These are phyloP conservation scores for Xylariaceae sp. DNA, from an alignment of 2,329 filamentous ascomycete species.

Conservation along the genomic window DNA sequence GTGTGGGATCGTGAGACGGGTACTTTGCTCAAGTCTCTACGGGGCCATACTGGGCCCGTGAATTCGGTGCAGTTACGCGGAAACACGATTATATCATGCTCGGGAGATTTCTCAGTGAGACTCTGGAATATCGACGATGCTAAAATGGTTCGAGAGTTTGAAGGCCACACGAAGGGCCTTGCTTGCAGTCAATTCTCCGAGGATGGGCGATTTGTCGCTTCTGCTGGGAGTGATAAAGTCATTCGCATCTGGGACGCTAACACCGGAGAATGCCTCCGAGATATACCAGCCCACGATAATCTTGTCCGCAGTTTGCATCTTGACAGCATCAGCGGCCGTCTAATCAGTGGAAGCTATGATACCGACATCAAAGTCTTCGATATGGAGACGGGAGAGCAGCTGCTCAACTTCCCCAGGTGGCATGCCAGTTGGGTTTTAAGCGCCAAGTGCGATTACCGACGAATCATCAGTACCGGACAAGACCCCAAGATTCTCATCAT, in stretches of 20 bases:
- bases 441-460: constrained; percentile 90
- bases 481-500: constrained; percentile 88
- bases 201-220: constrained; percentile 88
- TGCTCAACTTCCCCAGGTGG: constrained; percentile 88
- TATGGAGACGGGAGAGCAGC: constrained; percentile 70
- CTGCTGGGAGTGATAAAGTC: constrained; percentile 89
- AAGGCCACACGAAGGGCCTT: constrained; percentile 84
- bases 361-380: constrained; percentile 94
- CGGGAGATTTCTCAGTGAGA: constrained; percentile 88
- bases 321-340: constrained; percentile 77
- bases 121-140: constrained; percentile 93
- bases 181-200: constrained; percentile 96
- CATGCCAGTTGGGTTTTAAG: constrained; percentile 95
- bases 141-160: constrained; percentile 83
- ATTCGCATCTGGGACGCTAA: constrained; percentile 96
- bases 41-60: constrained; percentile 84
- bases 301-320: constrained; percentile 88
- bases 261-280: constrained; percentile 76
- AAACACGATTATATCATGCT: constrained; percentile 88
- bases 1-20: constrained; percentile 88
- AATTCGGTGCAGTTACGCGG: constrained; percentile 95
- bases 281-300: constrained; percentile 76
- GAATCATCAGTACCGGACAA: constrained; percentile 92
- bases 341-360: constrained; percentile 92
- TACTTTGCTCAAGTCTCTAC: constrained; percentile 68